Evolutionary conservation across 2,329 filamentous ascomycete genomes (phyloP), one percentile per base, ranked within the genome.

Genomic region (Teratosphaeria viscida): DNA sequence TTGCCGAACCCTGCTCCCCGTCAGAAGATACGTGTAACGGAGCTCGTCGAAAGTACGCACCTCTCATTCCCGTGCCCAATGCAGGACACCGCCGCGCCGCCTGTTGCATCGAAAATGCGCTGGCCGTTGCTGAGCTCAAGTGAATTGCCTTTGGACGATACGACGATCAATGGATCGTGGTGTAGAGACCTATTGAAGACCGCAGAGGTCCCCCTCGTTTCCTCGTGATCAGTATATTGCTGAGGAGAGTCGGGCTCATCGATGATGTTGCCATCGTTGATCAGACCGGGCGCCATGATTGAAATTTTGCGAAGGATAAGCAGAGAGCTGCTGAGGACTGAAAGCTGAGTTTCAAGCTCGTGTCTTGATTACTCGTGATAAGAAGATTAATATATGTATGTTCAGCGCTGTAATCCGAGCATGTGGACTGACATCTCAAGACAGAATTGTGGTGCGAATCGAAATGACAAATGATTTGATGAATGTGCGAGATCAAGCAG

Each of bases 61-160:
- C 85, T 77, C 52, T 77, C 67, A 57, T 86, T 80, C 34, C 82
- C 84, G 65, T 90, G 85, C 6, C 89, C 89, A 10, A 92, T 75
- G 68, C 85, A 86, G 10, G 84, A 79, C 3, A 91, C 88, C 26
- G 86, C 87, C 2, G 89, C 86, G 23, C 89, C 89, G 32, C 86
- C 82, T 23, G 85, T 88, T 1, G 84, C 86, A 70, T 94, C 89
- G 14, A 91, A 80, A 52, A 94, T 81, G 37, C 74, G 76, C 27
- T 80, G 78, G 1, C 85, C 85, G 67, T 79, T 77, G 64, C 75
- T 75, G 1, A 84, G 74, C 37, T 75, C 72, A n/a, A 85, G 71
- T 61, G 79, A 81, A 63, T 78, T 76, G 11, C 80, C 81, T 59
- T 76, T 71, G 5, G 77, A 82, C 0, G 74, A 77, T 10, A 76